Conservation (phyloP, 1,284 basidiomycete genomes). For the Microbotryum silenes-acaulis region DNA sequence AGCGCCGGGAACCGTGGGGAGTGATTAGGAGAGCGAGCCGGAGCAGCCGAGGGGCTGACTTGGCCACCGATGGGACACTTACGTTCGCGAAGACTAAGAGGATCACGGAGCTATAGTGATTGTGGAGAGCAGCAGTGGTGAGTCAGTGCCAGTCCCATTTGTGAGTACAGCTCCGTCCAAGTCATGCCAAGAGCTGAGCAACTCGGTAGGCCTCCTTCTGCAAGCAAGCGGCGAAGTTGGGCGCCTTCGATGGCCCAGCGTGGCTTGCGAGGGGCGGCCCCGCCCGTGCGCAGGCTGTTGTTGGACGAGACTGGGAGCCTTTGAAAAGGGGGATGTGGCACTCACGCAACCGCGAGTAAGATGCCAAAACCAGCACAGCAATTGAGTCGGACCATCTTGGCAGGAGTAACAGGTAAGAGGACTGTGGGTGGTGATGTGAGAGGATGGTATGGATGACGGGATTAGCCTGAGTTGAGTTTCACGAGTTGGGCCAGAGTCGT, state of each 20-base stretch:
- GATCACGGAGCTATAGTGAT: slow-evolving; percentile 10
- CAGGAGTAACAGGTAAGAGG: too few relatives aligned
- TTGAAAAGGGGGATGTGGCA: not conserved
- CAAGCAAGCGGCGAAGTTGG: too few relatives aligned
- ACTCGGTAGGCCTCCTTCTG: too few relatives aligned
- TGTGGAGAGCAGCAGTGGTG: not conserved
- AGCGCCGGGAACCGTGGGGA: not conserved
- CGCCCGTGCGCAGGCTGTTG: not conserved
- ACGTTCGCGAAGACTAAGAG: slow-evolving; percentile 25
- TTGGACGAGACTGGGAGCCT: not conserved
- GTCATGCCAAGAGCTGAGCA: too few relatives aligned
- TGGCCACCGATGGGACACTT: not conserved
- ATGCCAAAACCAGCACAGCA: slow-evolving; percentile 19
- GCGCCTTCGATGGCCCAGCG: too few relatives aligned
- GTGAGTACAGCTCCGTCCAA: not conserved
- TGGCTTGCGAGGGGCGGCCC: too few relatives aligned
- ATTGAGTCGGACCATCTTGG: slow-evolving; percentile 11
- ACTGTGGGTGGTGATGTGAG: too few relatives aligned
- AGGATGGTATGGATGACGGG: too few relatives aligned
- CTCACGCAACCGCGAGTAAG: slow-evolving; percentile 15
- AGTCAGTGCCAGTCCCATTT: not conserved
- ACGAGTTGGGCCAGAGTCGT: too few relatives aligned
- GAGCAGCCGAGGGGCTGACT: not conserved
- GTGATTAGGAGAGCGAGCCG: not conserved
- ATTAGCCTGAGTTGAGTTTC: too few relatives aligned